Evolutionary conservation across 2,329 filamentous ascomycete species (phyloP).

Genomic region (Aspergillus sojae): DNA sequence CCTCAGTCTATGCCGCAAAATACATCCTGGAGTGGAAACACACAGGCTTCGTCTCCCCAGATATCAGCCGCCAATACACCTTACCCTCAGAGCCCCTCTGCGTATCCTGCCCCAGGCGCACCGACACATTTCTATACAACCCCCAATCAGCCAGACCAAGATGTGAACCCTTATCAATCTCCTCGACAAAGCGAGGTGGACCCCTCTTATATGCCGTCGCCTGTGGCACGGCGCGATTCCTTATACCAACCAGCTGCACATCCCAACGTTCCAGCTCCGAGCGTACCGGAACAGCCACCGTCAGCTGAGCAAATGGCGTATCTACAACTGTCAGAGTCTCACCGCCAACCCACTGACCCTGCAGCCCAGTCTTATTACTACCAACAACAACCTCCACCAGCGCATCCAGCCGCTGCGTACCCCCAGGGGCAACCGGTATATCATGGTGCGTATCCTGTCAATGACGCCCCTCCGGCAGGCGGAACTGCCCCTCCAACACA

Average conservation of each 20-base stretch:
- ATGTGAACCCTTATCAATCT: conserved; percentile 21
- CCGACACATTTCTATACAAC: conserved; percentile 24
- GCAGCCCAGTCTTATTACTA: conserved; percentile 24
- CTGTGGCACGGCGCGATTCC: conserved; percentile 25
- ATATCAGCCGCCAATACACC: conserved; percentile 17
- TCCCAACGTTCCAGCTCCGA: conserved; percentile 10
- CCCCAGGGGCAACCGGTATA: conserved; percentile 14
- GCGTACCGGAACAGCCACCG: conserved; percentile 19
- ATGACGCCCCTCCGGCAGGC: conserved; percentile 22
- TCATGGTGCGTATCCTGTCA: conserved; percentile 20
- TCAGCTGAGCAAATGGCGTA: conserved; percentile 22
- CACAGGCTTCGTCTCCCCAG: conserved; percentile 25
- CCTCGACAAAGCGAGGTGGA: conserved; percentile 22
- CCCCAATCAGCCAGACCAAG: conserved; percentile 18
- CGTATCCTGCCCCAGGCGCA: conserved; percentile 17
- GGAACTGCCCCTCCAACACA: conserved; percentile 20
- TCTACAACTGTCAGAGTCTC: conserved; percentile 19
- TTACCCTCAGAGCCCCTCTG: conserved; percentile 20
- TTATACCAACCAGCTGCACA: conserved; percentile 26
- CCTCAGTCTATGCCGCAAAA: conserved; percentile 19
- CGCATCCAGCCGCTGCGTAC: conserved; percentile 15
- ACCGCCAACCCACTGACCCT: conserved; percentile 20
- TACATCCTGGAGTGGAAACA: conserved; percentile 26
- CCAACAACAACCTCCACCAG: conserved; percentile 21
- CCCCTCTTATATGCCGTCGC: conserved; percentile 24